Percentiles rank a stretch among this genome's conserved stretches.
phyloP scores from a whole-genome alignment of 2,329 filamentous ascomycete species.

The Alternaria sp. region DNA sequence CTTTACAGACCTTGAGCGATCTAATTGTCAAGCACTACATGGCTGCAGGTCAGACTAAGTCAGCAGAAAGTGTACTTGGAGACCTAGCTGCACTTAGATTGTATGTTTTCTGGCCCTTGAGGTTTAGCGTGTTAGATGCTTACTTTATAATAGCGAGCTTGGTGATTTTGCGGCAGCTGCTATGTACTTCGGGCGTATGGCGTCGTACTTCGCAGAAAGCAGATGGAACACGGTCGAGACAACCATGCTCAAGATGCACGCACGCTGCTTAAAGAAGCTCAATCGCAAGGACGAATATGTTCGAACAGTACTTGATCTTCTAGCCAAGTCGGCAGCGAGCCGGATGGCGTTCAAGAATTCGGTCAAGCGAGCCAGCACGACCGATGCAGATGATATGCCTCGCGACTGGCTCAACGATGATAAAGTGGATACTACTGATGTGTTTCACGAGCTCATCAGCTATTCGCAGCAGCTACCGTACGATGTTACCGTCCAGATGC shows the following conservation, averaged over 20 bases:
- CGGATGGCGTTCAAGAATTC: constrained; percentile 38
- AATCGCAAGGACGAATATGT: constrained; percentile 81
- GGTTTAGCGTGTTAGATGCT: constrained; percentile 4
- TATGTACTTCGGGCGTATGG: constrained; percentile 78
- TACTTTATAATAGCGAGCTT: constrained; percentile 57
- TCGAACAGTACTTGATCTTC: constrained; percentile 74
- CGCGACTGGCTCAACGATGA: constrained; percentile 51
- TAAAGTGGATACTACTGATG: constrained; percentile 47
- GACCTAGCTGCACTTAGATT: constrained; percentile 89
- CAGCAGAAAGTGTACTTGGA: constrained; percentile 78
- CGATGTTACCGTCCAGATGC: constrained; percentile 73
- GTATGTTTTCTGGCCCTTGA: constrained; percentile 28
- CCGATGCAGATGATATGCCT: constrained; percentile 15
- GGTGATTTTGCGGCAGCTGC: constrained; percentile 78
- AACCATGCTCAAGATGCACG: constrained; percentile 85
- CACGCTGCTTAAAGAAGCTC: constrained; percentile 80
- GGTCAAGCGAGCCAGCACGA: constrained; percentile 23
- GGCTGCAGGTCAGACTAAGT: constrained; percentile 78
- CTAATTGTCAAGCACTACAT: constrained; percentile 83
- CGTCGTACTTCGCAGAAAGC: constrained; percentile 74
- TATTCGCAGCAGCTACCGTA: constrained; percentile 62
- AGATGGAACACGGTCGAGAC: constrained; percentile 83
- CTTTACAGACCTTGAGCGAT: constrained; percentile 81
- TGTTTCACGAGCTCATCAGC: constrained; percentile 55
- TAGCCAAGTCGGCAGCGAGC: constrained; percentile 68